Conservation (phyloP, 345 rosid species). For the Acer campestre region DNA sequence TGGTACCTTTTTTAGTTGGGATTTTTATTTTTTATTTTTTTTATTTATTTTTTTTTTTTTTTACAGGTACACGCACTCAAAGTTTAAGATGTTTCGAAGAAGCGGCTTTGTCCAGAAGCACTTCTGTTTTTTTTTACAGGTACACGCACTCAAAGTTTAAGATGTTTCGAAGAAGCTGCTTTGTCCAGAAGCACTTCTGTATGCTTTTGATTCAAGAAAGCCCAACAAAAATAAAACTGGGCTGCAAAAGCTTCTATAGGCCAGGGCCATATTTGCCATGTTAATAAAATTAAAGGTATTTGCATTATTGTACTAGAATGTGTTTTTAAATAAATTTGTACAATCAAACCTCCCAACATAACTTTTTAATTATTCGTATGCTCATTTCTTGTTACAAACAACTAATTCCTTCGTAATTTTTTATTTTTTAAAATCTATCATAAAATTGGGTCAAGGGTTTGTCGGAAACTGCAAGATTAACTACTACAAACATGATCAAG, state of each 20-base stretch:
- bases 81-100: neutral
- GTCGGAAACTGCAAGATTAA: too few relatives aligned
- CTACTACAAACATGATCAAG: too few relatives aligned
- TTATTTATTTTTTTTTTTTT: neutral
- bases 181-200: neutral
- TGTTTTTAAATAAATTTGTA: too few relatives aligned
- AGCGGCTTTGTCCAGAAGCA: neutral
- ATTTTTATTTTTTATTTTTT: neutral
- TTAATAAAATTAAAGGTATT: too few relatives aligned
- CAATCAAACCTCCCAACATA: too few relatives aligned
- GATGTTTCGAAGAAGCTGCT: neutral
- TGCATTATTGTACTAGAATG: too few relatives aligned
- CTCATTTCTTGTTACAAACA: too few relatives aligned
- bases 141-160: neutral
- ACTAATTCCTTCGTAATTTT: too few relatives aligned
- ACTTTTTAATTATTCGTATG: too few relatives aligned
- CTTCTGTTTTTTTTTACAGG: neutral
- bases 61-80: neutral
- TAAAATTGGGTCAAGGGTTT: too few relatives aligned
- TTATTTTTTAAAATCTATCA: too few relatives aligned
- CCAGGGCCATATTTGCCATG: too few relatives aligned
- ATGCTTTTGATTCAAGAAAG: neutral
- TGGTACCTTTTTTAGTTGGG: neutral
- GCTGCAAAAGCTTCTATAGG: neutral
- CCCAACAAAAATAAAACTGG: neutral